These are phyloP conservation scores for Acacia melanoxylon DNA, from an alignment of 306 rosid genomes.

Conservation along the genomic window DNA sequence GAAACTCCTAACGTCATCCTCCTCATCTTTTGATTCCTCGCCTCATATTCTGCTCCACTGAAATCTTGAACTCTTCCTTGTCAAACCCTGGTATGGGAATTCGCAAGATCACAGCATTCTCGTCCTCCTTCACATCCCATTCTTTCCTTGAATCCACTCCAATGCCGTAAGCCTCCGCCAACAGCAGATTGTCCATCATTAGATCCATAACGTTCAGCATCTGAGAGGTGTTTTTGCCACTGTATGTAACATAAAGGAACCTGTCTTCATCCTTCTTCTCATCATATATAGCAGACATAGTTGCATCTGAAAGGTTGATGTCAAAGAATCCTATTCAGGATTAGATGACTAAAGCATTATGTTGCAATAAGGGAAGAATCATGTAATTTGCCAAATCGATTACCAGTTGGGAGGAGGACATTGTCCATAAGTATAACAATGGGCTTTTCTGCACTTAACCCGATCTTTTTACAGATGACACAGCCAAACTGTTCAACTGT, in stretches of 20 bases:
- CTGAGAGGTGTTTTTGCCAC: constrained; percentile 93
- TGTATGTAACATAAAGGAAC: constrained; percentile 88
- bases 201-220: constrained; percentile 79
- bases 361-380: background rate
- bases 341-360: constrained; percentile 30
- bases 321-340: background rate
- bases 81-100: no score
- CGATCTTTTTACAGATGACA: constrained; percentile 62
- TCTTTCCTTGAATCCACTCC: constrained; percentile 63
- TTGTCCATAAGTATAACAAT: constrained; percentile 64
- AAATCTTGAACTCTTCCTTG: no score
- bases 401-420: constrained; percentile 80
- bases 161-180: constrained; percentile 40
- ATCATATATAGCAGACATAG: constrained; percentile 91
- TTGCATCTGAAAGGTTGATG: constrained; percentile 61
- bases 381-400: constrained; percentile 14
- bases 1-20: no score
- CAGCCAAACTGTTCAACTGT: constrained; percentile 61
- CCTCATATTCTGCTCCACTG: no score
- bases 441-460: constrained; percentile 66
- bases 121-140: constrained; percentile 66
- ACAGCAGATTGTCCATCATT: constrained; percentile 58
- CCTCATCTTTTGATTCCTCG: no score
- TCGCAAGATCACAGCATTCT: constrained; percentile 50
- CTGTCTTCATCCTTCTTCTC: constrained; percentile 95